Evolutionary conservation across 108 stramenopile species (phyloP).

Genomic region (Cyclotella kingstonii): DNA sequence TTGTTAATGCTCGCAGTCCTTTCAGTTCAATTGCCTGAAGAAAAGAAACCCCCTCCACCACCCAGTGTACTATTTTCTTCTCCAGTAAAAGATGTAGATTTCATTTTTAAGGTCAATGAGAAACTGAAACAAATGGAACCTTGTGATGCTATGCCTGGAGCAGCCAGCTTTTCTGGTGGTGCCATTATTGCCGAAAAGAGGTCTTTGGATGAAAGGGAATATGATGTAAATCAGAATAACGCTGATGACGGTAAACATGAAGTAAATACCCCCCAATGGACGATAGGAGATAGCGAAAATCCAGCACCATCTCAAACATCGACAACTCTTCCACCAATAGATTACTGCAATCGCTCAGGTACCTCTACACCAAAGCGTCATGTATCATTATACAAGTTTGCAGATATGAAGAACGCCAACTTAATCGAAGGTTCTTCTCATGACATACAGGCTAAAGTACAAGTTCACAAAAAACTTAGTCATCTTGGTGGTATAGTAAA

Average conservation of each 20-base stretch:
- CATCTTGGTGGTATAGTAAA: conserved; percentile 29
- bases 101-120: conserved; percentile 23
- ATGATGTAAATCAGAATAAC: conserved; percentile 6
- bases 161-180: conserved; percentile 43
- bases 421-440: too few relatives aligned
- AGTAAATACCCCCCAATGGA: too few relatives aligned
- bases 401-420: conserved; percentile 15
- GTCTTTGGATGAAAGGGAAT: conserved; percentile 37
- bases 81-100: conserved; percentile 17
- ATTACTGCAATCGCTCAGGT: conserved; percentile 4
- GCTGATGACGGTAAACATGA: too few relatives aligned
- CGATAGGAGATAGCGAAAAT: too few relatives aligned
- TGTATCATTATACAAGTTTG: conserved; percentile 46
- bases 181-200: conserved; percentile 46
- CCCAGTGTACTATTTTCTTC: conserved; percentile 15
- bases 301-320: too few relatives aligned
- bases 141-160: conserved; percentile 15
- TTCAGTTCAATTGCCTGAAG: conserved; percentile 57
- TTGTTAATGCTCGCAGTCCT: conserved; percentile 86
- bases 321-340: too few relatives aligned
- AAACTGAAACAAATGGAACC: conserved; percentile 31
- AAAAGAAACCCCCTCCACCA: conserved; percentile 14
- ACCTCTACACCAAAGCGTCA: conserved; percentile 48
- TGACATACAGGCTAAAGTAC: too few relatives aligned
- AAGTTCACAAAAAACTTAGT: conserved; percentile 9